These are phyloP conservation scores for Platanthera guangdongensis DNA, from an alignment of 106 monocot species.

Conservation along the genomic window DNA sequence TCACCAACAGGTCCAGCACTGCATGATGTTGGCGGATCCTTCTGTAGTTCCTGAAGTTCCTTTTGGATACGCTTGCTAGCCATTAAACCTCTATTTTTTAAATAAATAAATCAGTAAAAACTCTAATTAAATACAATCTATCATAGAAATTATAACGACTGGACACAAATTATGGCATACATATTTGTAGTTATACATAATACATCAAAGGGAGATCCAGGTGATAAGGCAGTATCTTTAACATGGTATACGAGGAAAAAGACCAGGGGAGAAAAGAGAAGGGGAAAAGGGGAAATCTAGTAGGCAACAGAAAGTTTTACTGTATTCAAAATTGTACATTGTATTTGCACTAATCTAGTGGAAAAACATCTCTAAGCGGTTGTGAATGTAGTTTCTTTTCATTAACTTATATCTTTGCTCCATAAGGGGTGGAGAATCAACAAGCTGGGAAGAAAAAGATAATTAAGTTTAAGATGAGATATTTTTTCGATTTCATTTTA, in stretches of 20 bases:
- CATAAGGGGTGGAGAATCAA: background rate
- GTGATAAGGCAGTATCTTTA: background rate
- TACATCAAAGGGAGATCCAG: background rate
- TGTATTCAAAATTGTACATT: background rate
- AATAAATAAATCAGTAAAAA: background rate
- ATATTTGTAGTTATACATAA: background rate
- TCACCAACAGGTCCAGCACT: constrained; percentile 26
- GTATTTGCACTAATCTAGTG: no score
- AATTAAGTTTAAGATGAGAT: background rate
- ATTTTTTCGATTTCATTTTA: background rate
- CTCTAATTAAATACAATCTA: background rate
- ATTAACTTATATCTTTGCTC: background rate
- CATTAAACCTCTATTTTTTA: constrained; percentile 11
- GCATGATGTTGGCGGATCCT: constrained; percentile 23
- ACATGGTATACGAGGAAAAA: background rate
- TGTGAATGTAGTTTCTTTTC: background rate
- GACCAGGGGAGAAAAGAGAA: background rate
- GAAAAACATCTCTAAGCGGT: background rate
- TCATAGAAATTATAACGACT: background rate
- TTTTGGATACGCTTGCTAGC: constrained; percentile 27
- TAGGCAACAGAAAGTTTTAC: background rate
- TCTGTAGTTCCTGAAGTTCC: constrained; percentile 24
- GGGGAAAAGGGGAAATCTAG: background rate
- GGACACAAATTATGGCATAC: background rate
- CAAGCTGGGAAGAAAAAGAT: background rate